Percentiles rank a stretch among this genome's conserved stretches.
Conservation (phyloP, 352 stramenopile genomes). For the Phytophthora sojae region DNA sequence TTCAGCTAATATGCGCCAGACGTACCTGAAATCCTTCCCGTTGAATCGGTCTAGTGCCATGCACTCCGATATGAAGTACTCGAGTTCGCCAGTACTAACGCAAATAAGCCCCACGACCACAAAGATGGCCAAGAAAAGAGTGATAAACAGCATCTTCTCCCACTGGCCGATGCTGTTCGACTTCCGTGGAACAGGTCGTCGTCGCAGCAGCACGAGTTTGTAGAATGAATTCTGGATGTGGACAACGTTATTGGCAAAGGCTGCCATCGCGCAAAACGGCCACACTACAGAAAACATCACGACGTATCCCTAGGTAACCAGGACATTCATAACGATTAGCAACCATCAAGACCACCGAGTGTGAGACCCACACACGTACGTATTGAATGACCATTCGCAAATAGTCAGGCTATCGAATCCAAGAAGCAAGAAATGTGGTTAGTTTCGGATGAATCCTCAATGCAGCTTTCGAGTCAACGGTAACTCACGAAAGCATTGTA, state of each 20-base stretch:
- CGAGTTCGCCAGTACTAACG: constrained; percentile 82
- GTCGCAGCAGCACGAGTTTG: constrained; percentile 78
- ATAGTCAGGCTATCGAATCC: constrained; percentile 69
- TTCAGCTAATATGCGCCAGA: too few relatives aligned
- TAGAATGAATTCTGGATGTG: constrained; percentile 89
- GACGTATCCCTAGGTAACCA: constrained; percentile 71
- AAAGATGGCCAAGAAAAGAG: constrained; percentile 82
- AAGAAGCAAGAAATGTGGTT: constrained; percentile 9
- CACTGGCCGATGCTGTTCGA: constrained; percentile 88
- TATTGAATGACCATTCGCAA: constrained; percentile 91
- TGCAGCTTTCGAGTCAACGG: not conserved
- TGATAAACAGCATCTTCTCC: constrained; percentile 90
- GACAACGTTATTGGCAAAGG: constrained; percentile 81
- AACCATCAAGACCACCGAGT: not conserved
- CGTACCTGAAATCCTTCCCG: constrained; percentile 85
- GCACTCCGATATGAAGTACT: constrained; percentile 85
- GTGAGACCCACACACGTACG: constrained; percentile 36
- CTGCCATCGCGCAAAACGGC: constrained; percentile 84
- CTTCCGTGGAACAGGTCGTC: constrained; percentile 78
- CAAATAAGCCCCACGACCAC: constrained; percentile 87
- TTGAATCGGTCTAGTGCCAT: constrained; percentile 78
- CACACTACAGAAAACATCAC: constrained; percentile 92
- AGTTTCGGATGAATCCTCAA: not conserved
- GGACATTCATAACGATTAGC: not conserved
- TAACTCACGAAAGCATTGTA: constrained; percentile 84